phyloP scores from a whole-genome alignment of 2,329 filamentous ascomycete species.

The Fusarium floridanum region DNA sequence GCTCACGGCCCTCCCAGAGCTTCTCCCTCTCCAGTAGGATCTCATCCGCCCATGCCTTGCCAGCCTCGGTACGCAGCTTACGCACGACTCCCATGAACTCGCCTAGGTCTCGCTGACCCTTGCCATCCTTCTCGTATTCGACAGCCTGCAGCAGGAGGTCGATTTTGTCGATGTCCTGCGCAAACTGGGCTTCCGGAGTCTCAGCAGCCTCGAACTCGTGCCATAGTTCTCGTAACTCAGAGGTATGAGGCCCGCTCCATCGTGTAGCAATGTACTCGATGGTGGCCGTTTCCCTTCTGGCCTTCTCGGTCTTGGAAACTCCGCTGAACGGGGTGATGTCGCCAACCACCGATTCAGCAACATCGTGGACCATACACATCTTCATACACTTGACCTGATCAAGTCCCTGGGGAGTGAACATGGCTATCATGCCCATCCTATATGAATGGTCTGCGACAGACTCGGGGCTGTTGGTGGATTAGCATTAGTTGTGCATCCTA shows the following conservation, averaged over 20 bases:
- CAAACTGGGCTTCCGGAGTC: conserved; percentile 87
- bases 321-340: conserved; percentile 96
- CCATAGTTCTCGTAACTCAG: conserved; percentile 84
- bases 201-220: conserved; percentile 92
- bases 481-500: not conserved
- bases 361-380: conserved; percentile 97
- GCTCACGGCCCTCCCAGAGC: conserved; percentile 73
- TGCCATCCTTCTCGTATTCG: conserved; percentile 85
- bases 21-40: conserved; percentile 80
- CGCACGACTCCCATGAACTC: conserved; percentile 87
- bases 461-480: conserved; percentile 70
- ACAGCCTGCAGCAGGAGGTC: conserved; percentile 95
- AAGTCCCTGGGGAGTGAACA: conserved; percentile 82
- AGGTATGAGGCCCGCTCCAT: conserved; percentile 75
- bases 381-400: conserved; percentile 88
- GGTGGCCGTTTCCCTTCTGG: conserved; percentile 82
- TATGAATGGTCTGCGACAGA: conserved; percentile 99
- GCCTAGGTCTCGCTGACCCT: conserved; percentile 77
- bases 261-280: conserved; percentile 88
- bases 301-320: conserved; percentile 90
- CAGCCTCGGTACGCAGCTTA: conserved; percentile 80
- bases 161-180: conserved; percentile 98
- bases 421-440: conserved; percentile 95
- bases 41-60: conserved; percentile 81
- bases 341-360: conserved; percentile 96